Conservation (phyloP, 164 flowering plant species). For the Stephania cephalantha region DNA sequence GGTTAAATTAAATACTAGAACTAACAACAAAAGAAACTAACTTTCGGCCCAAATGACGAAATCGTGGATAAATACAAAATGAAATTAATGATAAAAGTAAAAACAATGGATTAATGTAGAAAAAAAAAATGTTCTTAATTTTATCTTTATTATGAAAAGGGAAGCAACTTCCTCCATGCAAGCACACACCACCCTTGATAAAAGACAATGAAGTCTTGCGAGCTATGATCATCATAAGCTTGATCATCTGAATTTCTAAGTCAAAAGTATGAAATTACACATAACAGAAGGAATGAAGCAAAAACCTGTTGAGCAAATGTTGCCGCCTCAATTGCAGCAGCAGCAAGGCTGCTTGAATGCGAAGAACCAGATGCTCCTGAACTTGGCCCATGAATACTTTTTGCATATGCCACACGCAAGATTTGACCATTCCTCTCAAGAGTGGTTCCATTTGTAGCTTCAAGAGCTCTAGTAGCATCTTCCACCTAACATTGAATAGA, state of each 20-base stretch:
- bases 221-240: neutral
- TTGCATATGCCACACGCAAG: conserved; percentile 93
- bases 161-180: neutral
- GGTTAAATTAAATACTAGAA: neutral
- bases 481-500: conserved; percentile 50
- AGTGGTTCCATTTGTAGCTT: conserved; percentile 92
- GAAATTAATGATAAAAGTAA: neutral
- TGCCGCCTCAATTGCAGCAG: conserved; percentile 99
- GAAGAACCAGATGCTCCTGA: conserved; percentile 59
- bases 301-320: conserved; percentile 94
- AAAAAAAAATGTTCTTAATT: neutral
- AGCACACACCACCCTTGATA: neutral
- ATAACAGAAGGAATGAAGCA: neutral
- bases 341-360: conserved; percentile 96
- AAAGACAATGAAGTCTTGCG: neutral
- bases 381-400: conserved; percentile 86
- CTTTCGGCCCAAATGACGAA: no score
- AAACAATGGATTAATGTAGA: neutral
- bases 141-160: neutral
- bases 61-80: neutral
- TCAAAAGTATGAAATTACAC: neutral
- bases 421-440: conserved; percentile 96
- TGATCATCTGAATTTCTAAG: neutral
- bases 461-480: conserved; percentile 92
- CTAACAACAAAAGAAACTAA: neutral